Base-by-base conservation (phyloP, 225 moss, liverwort and hornwort species). In the Straminergon stramineum region DNA sequence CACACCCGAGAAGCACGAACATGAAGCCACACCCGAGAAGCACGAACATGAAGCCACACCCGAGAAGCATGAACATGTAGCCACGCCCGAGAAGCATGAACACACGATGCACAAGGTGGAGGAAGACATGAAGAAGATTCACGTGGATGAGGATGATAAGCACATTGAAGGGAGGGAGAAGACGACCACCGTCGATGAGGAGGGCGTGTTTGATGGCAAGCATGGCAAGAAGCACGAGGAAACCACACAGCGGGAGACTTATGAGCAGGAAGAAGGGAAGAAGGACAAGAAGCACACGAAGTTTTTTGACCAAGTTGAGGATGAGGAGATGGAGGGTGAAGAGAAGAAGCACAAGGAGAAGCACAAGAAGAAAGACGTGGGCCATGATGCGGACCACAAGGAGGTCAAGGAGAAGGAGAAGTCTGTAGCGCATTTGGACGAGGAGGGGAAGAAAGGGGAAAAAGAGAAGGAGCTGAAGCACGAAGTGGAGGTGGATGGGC, bases 101-200 rank as follows among this genome's bases (percentile, higher is more conserved):
- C 84, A 86, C 27, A 62, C 74, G 79, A 13, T 89, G 73, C 90
- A 90, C 53, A 94, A 91, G 83, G 89, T 90, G 87, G 90, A 92
- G 83, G 90, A 92, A 83, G 92, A 89, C 17, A 83, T 91, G 79
- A 92, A 89, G 62, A 83, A 84, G 45, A 90, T 91, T 65, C 91
- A 92, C 56, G 66, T 92, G 30, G 92, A 92, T 43, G 88, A 92
- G 78, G 93, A 79, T 67, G 64, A 62, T 22, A 90, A 89, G 90
- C 93, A 93, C 79, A 20, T 79, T 52, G 92, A 93, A 51, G 91
- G 52, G 52, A 90, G 92, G 87, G 93, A 93, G 90, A 92, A 88
- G 89, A 91, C 85, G 17, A 73, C 68, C 55, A 32, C 68, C 8
- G 32, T 92, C 21, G 89, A 92, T 67, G 93, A 93, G 19, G 82